Evolutionary conservation across 441 rosid genomes (phyloP), one percentile per base, ranked within the genome.

Genomic region (Bocquillonia castaneifolia): DNA sequence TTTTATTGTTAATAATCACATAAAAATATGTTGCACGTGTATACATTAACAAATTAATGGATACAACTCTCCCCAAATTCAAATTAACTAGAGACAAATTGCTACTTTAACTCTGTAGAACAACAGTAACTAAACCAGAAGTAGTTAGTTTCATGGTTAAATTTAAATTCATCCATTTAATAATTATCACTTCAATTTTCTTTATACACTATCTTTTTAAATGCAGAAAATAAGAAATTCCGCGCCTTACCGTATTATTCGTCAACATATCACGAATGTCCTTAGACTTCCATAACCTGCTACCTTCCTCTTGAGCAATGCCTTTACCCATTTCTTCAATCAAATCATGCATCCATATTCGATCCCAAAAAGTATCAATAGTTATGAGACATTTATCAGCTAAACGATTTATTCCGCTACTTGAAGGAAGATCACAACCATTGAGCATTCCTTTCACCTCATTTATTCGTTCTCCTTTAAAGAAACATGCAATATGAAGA

Each of bases 251-350:
- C 67, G 2, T 42, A 40, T 74, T 68, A n/a, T 52, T 62, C 15
- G 17, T 48, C 51, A 74, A 52, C 8, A 69, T 31, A 36, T 39
- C 25, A 45, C 0, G 5, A 23, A 68, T 25, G 51, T 77, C 75
- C 10, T 72, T 52, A 15, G 1, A 10, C n/a, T 17, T 57, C 82
- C 85, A 82, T 9, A 86, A 48, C 70, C 85, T 72, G 52, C 79
- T 76, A 23, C 84, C 75, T 32, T 76, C 67, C 53, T 85, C 50
- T 13, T 71, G 74, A 63, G 82, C 75, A 59, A 85, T 77, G 10
- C 74, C 80, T 55, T 64, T 71, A 18, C 79, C 89, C 85, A 83
- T 77, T 66, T 83, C 82, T 37, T 63, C 76, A 5, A 81, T 77
- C 65, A 81, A 65, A 68, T 65, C 68, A 52, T 65, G 69, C 69